Conservation (phyloP, 208 protist species). For the Acanthamoeba divionensis region DNA sequence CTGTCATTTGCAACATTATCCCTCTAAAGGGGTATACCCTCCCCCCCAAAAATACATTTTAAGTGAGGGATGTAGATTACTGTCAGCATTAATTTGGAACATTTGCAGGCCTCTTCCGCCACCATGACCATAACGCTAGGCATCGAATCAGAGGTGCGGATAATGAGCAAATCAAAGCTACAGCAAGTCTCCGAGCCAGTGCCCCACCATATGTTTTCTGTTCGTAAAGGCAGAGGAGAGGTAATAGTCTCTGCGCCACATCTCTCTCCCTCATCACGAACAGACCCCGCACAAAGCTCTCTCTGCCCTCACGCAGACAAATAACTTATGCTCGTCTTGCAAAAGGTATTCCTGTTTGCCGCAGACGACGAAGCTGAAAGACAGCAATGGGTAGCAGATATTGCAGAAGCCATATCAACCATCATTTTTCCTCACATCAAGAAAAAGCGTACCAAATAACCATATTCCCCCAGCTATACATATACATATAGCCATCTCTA, state of each 20-base stretch:
- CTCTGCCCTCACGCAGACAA: neutral
- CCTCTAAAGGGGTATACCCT: neutral
- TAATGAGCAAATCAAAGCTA: neutral
- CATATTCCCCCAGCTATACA: neutral
- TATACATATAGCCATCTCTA: neutral
- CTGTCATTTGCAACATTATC: neutral
- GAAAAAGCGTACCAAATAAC: slow-evolving; percentile 1
- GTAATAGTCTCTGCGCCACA: no score
- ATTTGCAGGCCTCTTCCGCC: neutral
- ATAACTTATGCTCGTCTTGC: neutral
- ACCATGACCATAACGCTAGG: slow-evolving; percentile 14
- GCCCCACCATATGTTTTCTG: neutral
- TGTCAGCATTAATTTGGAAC: neutral
- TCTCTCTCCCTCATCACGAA: no score
- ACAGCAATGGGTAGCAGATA: neutral
- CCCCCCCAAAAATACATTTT: neutral
- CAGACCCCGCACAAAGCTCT: neutral
- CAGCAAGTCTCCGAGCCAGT: neutral
- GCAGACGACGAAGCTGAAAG: slow-evolving; percentile 1
- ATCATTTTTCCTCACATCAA: slow-evolving; percentile 16
- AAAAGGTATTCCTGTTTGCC: neutral
- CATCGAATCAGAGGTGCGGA: neutral
- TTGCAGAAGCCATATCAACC: neutral
- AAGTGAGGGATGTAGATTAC: no score
- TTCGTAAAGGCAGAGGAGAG: neutral